Conservation (phyloP, 2,329 filamentous ascomycete genomes). For the Celoporthe dispersa region DNA sequence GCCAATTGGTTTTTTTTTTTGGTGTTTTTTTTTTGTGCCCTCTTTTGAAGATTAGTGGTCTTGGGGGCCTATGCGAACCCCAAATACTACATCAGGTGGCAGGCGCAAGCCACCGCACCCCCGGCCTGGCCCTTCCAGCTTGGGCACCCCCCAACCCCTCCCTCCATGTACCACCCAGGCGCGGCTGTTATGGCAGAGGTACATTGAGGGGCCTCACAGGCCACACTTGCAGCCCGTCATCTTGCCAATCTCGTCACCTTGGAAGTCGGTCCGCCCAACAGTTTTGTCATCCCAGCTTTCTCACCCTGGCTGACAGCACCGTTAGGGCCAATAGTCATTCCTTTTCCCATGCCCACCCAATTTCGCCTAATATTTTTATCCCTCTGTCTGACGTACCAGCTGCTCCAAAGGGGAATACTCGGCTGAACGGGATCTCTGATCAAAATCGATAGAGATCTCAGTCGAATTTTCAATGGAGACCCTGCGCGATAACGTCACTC, state of each 20-base stretch:
- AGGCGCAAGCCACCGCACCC: neutral
- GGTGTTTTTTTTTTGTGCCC: neutral
- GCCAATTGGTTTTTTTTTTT: neutral
- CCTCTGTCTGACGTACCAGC: neutral
- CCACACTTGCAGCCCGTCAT: neutral
- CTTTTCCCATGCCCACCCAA: neutral
- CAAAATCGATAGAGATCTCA: neutral
- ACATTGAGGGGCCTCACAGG: too few species aligned
- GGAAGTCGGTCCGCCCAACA: neutral
- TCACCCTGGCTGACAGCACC: neutral
- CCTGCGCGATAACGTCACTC: conserved; percentile 12
- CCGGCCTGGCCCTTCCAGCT: neutral
- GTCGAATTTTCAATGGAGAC: neutral
- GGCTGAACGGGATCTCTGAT: neutral
- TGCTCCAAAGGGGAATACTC: neutral
- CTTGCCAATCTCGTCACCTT: neutral
- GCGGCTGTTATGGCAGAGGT: too few species aligned
- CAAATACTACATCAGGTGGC: neutral
- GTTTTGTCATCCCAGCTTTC: neutral
- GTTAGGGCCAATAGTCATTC: neutral
- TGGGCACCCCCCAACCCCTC: neutral
- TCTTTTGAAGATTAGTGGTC: neutral
- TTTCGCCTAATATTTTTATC: neutral
- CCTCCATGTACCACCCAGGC: too few species aligned
- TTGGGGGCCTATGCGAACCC: neutral